A percentile compares a stretch with the other conserved stretches of the same genome.
phyloP scores from a whole-genome alignment of 2,329 filamentous ascomycete genomes.

The Cercospora sojina region DNA sequence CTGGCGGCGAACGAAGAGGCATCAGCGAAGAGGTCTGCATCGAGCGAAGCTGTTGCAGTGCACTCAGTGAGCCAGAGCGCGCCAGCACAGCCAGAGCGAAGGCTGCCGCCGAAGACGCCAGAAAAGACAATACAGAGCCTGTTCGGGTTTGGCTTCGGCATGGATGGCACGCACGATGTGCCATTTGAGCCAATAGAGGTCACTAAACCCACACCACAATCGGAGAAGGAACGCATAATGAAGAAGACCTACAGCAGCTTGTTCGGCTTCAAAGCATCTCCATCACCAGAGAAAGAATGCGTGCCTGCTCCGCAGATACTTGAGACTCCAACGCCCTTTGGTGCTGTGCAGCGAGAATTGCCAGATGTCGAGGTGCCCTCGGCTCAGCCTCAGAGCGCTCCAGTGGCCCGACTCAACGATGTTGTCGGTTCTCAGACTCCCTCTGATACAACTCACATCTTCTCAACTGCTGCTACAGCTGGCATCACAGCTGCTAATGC shows the following conservation, averaged over 20 bases:
- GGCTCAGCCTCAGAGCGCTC: not conserved
- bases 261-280: constrained; percentile 35
- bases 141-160: constrained; percentile 22
- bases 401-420: not conserved
- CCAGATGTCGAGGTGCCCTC: not conserved
- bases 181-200: constrained; percentile 1
- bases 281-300: constrained; percentile 25
- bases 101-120: constrained; percentile 15
- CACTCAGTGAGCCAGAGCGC: not conserved
- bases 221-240: constrained; percentile 34
- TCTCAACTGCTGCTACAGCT: not conserved
- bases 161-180: constrained; percentile 24
- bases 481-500: not conserved
- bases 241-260: constrained; percentile 34
- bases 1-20: not conserved
- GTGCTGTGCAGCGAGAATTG: not conserved
- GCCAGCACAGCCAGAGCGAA: not conserved
- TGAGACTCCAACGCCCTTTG: constrained; percentile 17
- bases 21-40: not conserved
- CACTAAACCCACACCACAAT: constrained; percentile 28
- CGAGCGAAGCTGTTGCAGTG: not conserved
- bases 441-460: not conserved
- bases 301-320: constrained; percentile 1
- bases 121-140: constrained; percentile 12
- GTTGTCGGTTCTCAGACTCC: not conserved